Evolutionary conservation across 1,284 basidiomycete species (phyloP).

Genomic region (Ustilago sp.): DNA sequence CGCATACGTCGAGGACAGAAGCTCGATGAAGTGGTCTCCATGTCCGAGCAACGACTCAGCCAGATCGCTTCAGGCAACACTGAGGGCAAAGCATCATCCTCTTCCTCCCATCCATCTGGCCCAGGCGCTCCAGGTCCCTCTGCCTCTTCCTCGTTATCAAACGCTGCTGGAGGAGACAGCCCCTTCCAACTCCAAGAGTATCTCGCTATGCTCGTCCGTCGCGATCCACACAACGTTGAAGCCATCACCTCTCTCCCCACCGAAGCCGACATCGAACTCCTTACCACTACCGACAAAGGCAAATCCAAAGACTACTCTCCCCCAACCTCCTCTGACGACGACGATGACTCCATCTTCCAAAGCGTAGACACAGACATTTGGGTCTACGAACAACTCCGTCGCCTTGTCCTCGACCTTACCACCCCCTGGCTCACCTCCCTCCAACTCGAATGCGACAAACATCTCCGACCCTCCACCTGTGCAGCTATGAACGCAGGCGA

Average conservation of each 20-base stretch:
- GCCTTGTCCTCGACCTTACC: conserved; percentile 89
- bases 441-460: conserved; percentile 78
- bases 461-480: conserved; percentile 74
- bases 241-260: conserved; percentile 77
- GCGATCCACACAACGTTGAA: conserved; percentile 88
- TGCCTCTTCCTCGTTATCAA: conserved; percentile 7
- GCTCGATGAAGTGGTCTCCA: conserved; percentile 45
- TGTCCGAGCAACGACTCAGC: conserved; percentile 22
- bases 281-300: conserved; percentile 63
- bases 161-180: conserved; percentile 74
- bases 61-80: conserved; percentile 9
- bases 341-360: conserved; percentile 26
- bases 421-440: conserved; percentile 88
- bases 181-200: conserved; percentile 96
- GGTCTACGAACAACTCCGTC: conserved; percentile 93
- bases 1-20: conserved; percentile 56
- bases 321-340: neutral
- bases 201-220: conserved; percentile 84
- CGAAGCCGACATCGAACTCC: conserved; percentile 41
- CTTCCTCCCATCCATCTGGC: conserved; percentile 10
- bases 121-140: conserved; percentile 9
- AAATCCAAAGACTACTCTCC: conserved; percentile 52
- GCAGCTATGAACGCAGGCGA: conserved; percentile 97
- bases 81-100: conserved; percentile 11
- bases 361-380: conserved; percentile 78